Conservation (phyloP, 768 basidiomycete species). For the Naganishia friedmannii region DNA sequence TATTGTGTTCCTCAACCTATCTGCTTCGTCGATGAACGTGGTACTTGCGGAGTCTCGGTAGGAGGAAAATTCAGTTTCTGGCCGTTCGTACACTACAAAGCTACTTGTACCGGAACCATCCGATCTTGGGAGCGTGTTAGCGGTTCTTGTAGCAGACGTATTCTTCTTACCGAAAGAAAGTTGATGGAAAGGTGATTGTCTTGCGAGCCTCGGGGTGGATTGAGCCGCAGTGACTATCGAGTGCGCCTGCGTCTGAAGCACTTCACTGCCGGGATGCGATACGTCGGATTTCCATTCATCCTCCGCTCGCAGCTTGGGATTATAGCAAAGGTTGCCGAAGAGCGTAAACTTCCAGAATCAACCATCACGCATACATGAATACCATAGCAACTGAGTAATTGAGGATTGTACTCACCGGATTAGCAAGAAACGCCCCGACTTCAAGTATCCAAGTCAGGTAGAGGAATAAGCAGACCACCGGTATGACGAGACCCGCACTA, state of each 20-base stretch:
- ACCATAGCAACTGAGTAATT: not conserved
- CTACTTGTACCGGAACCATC: not conserved
- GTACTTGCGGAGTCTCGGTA: not conserved
- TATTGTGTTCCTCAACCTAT: not conserved
- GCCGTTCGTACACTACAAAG: not conserved
- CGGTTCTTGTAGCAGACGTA: not conserved
- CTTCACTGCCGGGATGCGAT: not conserved
- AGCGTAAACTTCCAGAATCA: not conserved
- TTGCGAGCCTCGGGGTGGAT: not conserved
- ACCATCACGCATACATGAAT: too few species aligned
- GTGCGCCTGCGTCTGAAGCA: not conserved
- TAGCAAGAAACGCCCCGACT: not conserved
- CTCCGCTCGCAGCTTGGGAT: not conserved
- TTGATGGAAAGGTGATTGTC: not conserved
- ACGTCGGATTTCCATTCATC: not conserved
- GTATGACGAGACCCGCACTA: not conserved
- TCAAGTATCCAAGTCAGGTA: not conserved
- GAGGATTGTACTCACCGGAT: not conserved
- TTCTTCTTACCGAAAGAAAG: not conserved
- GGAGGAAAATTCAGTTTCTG: not conserved
- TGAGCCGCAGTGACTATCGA: not conserved
- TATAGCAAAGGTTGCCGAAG: slow-evolving; percentile 3
- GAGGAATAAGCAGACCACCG: not conserved
- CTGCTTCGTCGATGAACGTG: too few species aligned
- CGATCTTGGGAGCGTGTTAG: not conserved